Evolutionary conservation across 2,329 filamentous ascomycete genomes (phyloP).

Genomic region (Pseudopithomyces maydicus): DNA sequence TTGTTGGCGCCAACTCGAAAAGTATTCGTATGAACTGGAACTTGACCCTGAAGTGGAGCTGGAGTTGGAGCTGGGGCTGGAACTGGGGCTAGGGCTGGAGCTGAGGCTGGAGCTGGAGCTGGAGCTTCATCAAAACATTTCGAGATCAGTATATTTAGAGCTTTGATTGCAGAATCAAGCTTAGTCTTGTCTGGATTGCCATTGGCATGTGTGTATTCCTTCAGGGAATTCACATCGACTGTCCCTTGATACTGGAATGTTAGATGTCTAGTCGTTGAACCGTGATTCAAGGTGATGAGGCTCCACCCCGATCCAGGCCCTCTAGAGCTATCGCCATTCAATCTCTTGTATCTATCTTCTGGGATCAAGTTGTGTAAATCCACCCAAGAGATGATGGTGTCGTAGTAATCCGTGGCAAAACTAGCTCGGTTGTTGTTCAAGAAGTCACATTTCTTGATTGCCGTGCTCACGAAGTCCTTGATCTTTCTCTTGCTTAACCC

Average conservation of each 20-base stretch:
- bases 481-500: not conserved
- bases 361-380: not conserved
- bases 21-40: no score
- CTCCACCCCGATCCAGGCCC: not conserved
- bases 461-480: not conserved
- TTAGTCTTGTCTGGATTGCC: no score
- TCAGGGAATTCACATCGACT: not conserved
- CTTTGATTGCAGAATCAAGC: no score
- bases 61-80: no score
- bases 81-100: no score
- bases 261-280: not conserved
- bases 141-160: no score
- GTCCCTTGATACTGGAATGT: not conserved
- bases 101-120: no score
- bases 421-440: not conserved
- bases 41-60: no score
- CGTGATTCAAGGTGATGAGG: not conserved
- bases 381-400: not conserved
- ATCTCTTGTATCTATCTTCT: not conserved
- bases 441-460: not conserved
- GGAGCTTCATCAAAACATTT: no score
- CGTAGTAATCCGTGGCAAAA: slow-evolving; percentile 1
- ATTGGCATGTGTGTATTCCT: no score
- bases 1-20: no score
- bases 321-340: not conserved